Percentiles rank a stretch among this genome's conserved stretches.
Conservation (phyloP, 1,139 yeast genomes). For the Debaryomyces singareniensis region DNA sequence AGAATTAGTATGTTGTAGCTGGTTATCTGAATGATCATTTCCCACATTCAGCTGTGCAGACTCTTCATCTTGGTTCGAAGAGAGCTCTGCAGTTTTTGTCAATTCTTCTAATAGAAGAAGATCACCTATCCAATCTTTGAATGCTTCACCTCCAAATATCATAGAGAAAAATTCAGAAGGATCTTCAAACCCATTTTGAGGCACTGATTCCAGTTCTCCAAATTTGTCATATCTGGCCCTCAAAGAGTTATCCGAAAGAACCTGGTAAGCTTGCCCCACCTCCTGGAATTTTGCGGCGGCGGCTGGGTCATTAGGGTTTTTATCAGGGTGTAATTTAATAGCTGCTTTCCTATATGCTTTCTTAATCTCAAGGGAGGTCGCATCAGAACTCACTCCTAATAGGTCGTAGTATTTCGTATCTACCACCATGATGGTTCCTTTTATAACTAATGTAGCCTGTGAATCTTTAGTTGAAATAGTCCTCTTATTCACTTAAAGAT, state of each 20-base stretch:
- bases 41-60: neutral
- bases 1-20: neutral
- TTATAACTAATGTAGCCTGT: neutral
- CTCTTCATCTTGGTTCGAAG: slow-evolving; percentile 34
- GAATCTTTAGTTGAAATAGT: neutral
- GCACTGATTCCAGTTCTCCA: slow-evolving; percentile 82
- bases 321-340: slow-evolving; percentile 87
- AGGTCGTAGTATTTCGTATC: slow-evolving; percentile 87
- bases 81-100: slow-evolving; percentile 49
- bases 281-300: slow-evolving; percentile 70
- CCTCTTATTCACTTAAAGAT: no score
- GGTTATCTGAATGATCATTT: neutral
- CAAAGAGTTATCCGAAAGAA: slow-evolving; percentile 66
- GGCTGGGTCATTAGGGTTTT: slow-evolving; percentile 79
- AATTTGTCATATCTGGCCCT: slow-evolving; percentile 75
- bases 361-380: slow-evolving; percentile 79
- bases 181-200: slow-evolving; percentile 81
- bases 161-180: slow-evolving; percentile 72
- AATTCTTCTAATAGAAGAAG: slow-evolving; percentile 57
- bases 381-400: slow-evolving; percentile 60
- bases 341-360: slow-evolving; percentile 92
- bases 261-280: slow-evolving; percentile 79
- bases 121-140: slow-evolving; percentile 77
- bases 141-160: slow-evolving; percentile 84
- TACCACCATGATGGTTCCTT: slow-evolving; percentile 60